Evolutionary conservation across 352 stramenopile species (phyloP).

Genomic region (Phytophthora pistaciae): DNA sequence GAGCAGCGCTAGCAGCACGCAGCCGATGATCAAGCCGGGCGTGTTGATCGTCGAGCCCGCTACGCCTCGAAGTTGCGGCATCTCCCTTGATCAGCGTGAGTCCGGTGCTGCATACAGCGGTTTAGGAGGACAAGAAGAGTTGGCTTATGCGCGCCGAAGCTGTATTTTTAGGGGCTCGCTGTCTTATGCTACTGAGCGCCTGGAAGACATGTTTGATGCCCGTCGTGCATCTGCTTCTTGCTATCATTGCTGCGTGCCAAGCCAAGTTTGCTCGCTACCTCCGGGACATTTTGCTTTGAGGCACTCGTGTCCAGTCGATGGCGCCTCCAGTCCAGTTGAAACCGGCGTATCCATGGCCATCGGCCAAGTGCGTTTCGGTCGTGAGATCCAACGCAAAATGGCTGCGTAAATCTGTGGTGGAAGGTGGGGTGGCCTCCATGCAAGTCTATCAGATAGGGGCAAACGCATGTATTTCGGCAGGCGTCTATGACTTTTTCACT

Average conservation of each 20-base stretch:
- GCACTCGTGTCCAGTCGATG: background rate
- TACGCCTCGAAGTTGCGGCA: constrained; percentile 51
- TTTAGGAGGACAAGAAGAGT: background rate
- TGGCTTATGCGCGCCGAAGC: background rate
- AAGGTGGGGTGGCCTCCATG: background rate
- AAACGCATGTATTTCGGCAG: constrained; percentile 23
- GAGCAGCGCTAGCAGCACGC: constrained; percentile 46
- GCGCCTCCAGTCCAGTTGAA: background rate
- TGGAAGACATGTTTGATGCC: background rate
- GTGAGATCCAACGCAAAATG: background rate
- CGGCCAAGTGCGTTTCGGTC: background rate
- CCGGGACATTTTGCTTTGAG: background rate
- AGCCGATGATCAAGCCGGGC: constrained; percentile 51
- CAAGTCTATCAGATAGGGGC: background rate
- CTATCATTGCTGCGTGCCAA: background rate
- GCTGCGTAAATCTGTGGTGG: background rate
- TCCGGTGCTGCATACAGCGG: background rate
- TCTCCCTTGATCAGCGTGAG: constrained; percentile 15
- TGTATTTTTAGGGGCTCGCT: constrained; percentile 25
- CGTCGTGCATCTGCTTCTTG: background rate
- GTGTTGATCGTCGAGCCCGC: constrained; percentile 35
- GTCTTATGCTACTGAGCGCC: background rate
- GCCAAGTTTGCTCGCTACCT: background rate
- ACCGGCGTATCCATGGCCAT: background rate
- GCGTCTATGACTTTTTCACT: constrained; percentile 5